Conservation (phyloP, 2,329 filamentous ascomycete species). For the Epicoccum sorghinum region DNA sequence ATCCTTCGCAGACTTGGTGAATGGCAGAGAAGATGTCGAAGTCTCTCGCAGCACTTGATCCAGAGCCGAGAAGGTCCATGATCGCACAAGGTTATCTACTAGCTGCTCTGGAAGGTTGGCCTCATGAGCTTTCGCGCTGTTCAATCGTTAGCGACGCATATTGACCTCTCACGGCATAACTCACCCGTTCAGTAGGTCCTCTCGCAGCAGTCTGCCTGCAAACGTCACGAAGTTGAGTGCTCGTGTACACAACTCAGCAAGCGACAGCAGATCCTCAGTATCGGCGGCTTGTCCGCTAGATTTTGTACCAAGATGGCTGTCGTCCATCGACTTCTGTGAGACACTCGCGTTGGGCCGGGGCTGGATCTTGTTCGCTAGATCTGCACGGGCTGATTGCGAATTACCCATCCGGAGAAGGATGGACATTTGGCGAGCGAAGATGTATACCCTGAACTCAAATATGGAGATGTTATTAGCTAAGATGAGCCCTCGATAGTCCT, state of each 20-base stretch:
- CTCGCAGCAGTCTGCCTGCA: slow-evolving; percentile 77
- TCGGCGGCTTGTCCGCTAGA: slow-evolving; percentile 54
- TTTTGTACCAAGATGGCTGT: slow-evolving; percentile 38
- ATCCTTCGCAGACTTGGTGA: slow-evolving; percentile 53
- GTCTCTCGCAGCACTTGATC: slow-evolving; percentile 80
- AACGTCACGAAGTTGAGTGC: slow-evolving; percentile 84
- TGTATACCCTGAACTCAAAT: slow-evolving; percentile 93
- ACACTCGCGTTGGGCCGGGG: slow-evolving; percentile 32
- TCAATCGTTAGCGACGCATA: slow-evolving; percentile 23
- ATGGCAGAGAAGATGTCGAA: slow-evolving; percentile 69
- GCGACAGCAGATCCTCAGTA: slow-evolving; percentile 74
- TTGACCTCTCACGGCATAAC: too few relatives aligned
- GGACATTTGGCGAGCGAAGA: slow-evolving; percentile 87
- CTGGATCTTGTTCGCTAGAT: slow-evolving; percentile 47
- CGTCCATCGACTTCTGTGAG: slow-evolving; percentile 39
- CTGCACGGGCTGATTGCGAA: slow-evolving; percentile 50
- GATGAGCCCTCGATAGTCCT: slow-evolving; percentile 90
- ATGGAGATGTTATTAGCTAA: slow-evolving; percentile 93
- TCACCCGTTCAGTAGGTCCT: slow-evolving; percentile 73
- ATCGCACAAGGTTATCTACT: slow-evolving; percentile 76
- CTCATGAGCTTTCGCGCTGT: slow-evolving; percentile 41
- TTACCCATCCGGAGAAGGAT: slow-evolving; percentile 85
- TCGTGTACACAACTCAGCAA: slow-evolving; percentile 86
- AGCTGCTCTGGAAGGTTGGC: slow-evolving; percentile 54
- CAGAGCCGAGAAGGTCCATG: slow-evolving; percentile 77